Conservation (phyloP, 805 yeast genomes). For the Jamesozyma gamospora region DNA sequence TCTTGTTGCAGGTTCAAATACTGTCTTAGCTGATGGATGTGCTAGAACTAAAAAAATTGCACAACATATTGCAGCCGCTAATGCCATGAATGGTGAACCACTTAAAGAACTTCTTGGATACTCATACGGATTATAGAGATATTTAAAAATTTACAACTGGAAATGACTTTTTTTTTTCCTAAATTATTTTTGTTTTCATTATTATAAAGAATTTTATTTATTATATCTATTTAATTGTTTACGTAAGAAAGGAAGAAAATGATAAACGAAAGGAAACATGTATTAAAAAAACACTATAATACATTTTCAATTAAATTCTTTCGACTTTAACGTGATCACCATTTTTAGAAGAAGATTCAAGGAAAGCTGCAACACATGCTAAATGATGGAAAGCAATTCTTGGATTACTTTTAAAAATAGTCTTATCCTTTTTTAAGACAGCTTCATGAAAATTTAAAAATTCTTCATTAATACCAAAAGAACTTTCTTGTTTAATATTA, state of each 20-base stretch:
- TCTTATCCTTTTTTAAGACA: slow-evolving; percentile 52
- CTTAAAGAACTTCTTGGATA: not conserved
- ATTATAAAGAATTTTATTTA: too few species aligned
- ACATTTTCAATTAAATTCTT: slow-evolving; percentile 4
- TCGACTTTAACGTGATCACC: slow-evolving; percentile 45
- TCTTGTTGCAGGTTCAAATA: slow-evolving; percentile 4
- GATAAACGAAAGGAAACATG: not conserved
- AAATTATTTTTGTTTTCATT: too few species aligned
- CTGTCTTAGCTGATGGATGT: slow-evolving; percentile 7
- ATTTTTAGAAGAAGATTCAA: slow-evolving; percentile 51
- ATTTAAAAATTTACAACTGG: not conserved
- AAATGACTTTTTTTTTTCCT: not conserved
- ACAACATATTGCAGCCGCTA: slow-evolving; percentile 10
- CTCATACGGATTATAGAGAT: not conserved
- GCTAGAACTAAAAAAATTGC: slow-evolving; percentile 12
- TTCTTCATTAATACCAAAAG: slow-evolving; percentile 51
- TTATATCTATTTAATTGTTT: not conserved
- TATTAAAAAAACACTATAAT: not conserved
- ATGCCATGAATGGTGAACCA: slow-evolving; percentile 3
- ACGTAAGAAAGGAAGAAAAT: not conserved
- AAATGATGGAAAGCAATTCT: slow-evolving; percentile 83
- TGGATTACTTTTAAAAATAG: slow-evolving; percentile 50
- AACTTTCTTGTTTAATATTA: slow-evolving; percentile 32
- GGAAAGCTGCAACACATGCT: slow-evolving; percentile 79
- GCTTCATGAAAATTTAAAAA: slow-evolving; percentile 50